Evolutionary conservation across 768 basidiomycete genomes (phyloP).

Genomic region (Lactarius vividus): DNA sequence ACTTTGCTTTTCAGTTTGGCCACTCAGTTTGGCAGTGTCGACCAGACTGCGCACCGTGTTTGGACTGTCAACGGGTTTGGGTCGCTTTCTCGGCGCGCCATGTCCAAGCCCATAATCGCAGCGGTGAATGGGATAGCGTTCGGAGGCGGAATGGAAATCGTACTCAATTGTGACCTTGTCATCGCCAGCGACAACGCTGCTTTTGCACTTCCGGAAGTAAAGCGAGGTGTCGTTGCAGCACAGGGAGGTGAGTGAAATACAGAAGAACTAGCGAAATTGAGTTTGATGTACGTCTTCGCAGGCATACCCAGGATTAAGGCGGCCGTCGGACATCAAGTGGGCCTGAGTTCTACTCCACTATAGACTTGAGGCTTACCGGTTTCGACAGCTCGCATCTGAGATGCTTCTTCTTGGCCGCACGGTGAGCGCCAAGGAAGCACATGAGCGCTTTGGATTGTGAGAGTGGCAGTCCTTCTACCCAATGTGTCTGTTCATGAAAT

Average conservation of each 20-base stretch:
- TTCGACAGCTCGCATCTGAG: slow-evolving; percentile 64
- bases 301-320: slow-evolving; percentile 67
- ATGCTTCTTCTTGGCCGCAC: slow-evolving; percentile 69
- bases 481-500: slow-evolving; percentile 8
- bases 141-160: slow-evolving; percentile 37
- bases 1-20: slow-evolving; percentile 52
- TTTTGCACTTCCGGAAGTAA: slow-evolving; percentile 77
- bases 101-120: slow-evolving; percentile 73
- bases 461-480: slow-evolving; percentile 23
- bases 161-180: slow-evolving; percentile 77
- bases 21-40: slow-evolving; percentile 40
- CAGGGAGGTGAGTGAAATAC: slow-evolving; percentile 56
- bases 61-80: slow-evolving; percentile 61
- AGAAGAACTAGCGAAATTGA: neutral
- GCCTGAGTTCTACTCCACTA: slow-evolving; percentile 24
- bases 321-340: slow-evolving; percentile 73
- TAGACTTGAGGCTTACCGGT: neutral
- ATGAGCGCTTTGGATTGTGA: slow-evolving; percentile 72
- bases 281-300: slow-evolving; percentile 8
- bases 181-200: slow-evolving; percentile 62
- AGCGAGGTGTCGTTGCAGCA: slow-evolving; percentile 68
- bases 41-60: slow-evolving; percentile 44
- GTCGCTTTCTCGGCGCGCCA: slow-evolving; percentile 64
- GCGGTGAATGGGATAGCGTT: slow-evolving; percentile 69
- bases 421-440: slow-evolving; percentile 66